Conservation (phyloP, 2,329 filamentous ascomycete genomes). For the Amylocarpus encephaloides region DNA sequence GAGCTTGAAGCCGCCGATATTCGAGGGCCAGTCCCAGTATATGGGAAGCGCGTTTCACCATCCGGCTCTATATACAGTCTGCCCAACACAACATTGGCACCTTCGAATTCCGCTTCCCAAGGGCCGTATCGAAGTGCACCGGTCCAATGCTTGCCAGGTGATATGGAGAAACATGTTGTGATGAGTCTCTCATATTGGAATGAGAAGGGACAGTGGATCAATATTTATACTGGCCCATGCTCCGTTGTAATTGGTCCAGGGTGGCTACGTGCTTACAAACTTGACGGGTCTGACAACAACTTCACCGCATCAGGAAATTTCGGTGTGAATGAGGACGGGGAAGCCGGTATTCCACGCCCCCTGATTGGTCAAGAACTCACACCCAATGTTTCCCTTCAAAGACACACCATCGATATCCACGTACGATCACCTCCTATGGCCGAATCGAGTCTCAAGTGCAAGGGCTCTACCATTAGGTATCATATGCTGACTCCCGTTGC, state of each 20-base stretch:
- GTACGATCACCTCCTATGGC: constrained; percentile 78
- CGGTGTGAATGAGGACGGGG: constrained; percentile 17
- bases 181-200: constrained; percentile 58
- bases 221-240: constrained; percentile 46
- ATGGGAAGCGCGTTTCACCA: constrained; percentile 15
- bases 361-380: constrained; percentile 76
- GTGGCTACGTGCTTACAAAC: constrained; percentile 50
- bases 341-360: constrained; percentile 36
- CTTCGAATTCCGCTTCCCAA: constrained; percentile 79
- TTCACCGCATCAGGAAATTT: constrained; percentile 3
- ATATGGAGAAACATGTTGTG: constrained; percentile 40
- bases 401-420: constrained; percentile 88
- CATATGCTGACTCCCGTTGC: constrained; percentile 71
- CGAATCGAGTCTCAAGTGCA: constrained; percentile 61
- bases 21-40: constrained; percentile 27
- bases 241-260: constrained; percentile 52
- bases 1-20: constrained; percentile 46
- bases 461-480: constrained; percentile 70
- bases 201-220: constrained; percentile 54
- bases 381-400: constrained; percentile 82
- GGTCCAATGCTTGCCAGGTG: constrained; percentile 33
- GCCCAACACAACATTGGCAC: constrained; percentile 44
- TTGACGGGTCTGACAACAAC: constrained; percentile 33
- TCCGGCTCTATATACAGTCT: constrained; percentile 23
- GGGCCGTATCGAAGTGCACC: constrained; percentile 54